Base-by-base conservation (phyloP, 352 stramenopile species). In the Globisporangium megalacanthum region DNA sequence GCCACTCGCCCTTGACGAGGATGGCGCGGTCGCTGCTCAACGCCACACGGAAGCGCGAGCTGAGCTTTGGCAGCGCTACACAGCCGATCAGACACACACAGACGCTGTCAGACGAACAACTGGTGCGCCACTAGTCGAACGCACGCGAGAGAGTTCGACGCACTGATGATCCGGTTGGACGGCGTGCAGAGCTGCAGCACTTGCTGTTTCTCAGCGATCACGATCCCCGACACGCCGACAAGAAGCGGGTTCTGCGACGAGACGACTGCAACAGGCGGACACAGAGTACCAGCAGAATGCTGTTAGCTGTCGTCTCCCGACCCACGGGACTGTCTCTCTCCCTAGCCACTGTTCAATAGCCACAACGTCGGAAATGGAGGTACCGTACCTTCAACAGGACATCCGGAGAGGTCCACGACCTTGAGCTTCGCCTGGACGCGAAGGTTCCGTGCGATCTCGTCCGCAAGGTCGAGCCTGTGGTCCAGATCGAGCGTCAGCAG, bases 351-450 rank as follows among this genome's bases (percentile, higher is more conserved):
- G 45, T 9, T 49, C 29, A 3, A 0, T 22, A n/a, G 25, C 19
- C 45, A 50, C 22, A 42, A 3, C 51, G n/a, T 20, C 51, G 7
- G 31, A 35, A 29, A 11, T 33, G 31, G 19, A 19, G 44, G 8
- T n/a, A 19, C 17, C 19, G 36, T 62, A 89, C 79, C 72, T 86
- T 88, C 75, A 22, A 90, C 45, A 1, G 75, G 76, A 51, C 77
- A 89, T 11, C 82, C 82, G 2, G 80, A 89, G 7, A 92, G 67
- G 59, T 92, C 82, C 53, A 89, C 49, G 35, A 55, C 68, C 31
- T 80, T 81, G 20, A 92, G 57, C 55, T 87, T 89, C 6, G 67
- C 52, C 31, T 84, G 72, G 3, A 89, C 39, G 19, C 71, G 70
- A 3, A 50, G 49, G 33, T 47, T 70, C 2, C 69, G 62, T 17